Evolutionary conservation across 192 early-diverging fungal species (phyloP), one percentile per base, ranked within the genome.

Genomic region (Podila verticillata): DNA sequence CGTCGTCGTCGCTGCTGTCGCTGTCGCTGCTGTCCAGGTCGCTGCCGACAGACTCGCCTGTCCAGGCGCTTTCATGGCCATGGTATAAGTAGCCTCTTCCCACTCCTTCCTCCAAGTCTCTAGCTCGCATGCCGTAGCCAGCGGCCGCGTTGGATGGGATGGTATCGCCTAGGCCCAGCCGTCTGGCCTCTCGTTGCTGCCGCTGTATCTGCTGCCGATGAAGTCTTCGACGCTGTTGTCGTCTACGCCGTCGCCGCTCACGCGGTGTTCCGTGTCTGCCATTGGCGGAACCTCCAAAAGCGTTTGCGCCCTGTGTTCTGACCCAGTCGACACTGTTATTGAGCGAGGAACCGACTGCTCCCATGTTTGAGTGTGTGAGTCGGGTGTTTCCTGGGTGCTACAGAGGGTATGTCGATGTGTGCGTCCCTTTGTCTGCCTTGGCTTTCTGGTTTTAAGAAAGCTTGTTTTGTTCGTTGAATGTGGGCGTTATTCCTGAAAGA

Each of bases 261-360:
- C 8, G 39, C 31, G 60, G 3, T 12, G 19, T 28, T 39, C 34
- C 48, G 28, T n/a, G 48, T 36, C 22, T 36, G 60, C 13, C 39
- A 15, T 2, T 44, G 39, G n/a, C n/a, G n/a, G 39, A 44, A 39
- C 28, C 51, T 68, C 32, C 28, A 5, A 58, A 48, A 20, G 47
- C 9, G 22, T 35, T 48, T 63, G 29, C 51, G 32, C 63, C 63
- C 22, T 70, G 66, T 12, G 54, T 58, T 54, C 73, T 39, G 24
- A 80, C 49, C 77, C 75, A 71, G 59, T 65, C 54, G 7, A 57
- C 68, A 24, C 75, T 60, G 17, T 63, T 24, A 20, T 30, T 28
- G 32, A 80, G 77, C n/a, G 77, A 72, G 36, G 77, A 80, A 56
- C 61, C 70, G 31, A 64, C 77, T 7, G 70, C 65, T 28, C 77